phyloP scores from a whole-genome alignment of 2,329 filamentous ascomycete species.

The Akanthomyces lecanii region DNA sequence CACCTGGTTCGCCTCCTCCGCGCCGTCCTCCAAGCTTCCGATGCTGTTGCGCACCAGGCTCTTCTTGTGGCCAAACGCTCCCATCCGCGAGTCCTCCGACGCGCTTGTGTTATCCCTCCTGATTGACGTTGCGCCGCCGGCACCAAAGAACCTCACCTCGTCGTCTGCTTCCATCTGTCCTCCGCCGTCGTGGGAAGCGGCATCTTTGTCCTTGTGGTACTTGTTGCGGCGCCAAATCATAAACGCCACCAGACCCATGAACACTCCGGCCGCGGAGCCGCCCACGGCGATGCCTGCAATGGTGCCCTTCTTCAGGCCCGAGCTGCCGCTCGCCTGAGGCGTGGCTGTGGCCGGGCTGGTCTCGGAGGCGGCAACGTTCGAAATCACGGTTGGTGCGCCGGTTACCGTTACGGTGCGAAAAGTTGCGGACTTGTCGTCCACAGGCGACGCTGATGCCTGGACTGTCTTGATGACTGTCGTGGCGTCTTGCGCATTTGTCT shows the following conservation, averaged over 20 bases:
- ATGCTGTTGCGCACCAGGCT: constrained; percentile 3
- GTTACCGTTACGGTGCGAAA: constrained; percentile 1
- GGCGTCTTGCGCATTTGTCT: not conserved
- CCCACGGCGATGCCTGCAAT: constrained; percentile 9
- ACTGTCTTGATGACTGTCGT: constrained; percentile 1
- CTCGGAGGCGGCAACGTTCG: not conserved
- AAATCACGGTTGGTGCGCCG: not conserved
- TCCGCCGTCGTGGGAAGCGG: not conserved
- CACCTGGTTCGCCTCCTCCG: not conserved
- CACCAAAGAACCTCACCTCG: not conserved
- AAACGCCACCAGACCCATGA: not conserved
- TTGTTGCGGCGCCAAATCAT: constrained; percentile 2
- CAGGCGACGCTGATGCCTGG: not conserved
- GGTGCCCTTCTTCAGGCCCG: not conserved
- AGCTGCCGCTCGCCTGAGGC: not conserved
- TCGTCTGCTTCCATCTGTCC: not conserved
- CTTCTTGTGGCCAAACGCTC: constrained; percentile 8
- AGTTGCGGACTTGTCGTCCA: not conserved
- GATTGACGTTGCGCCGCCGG: not conserved
- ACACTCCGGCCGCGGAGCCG: constrained; percentile 6
- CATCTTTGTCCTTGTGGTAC: not conserved
- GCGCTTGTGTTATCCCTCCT: constrained; percentile 9
- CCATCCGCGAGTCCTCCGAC: constrained; percentile 13
- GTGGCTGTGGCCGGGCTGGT: not conserved
- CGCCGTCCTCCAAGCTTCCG: constrained; percentile 6